These are phyloP conservation scores for Mortierella antarctica DNA, from an alignment of 192 early-diverging fungal genomes.

Conservation along the genomic window DNA sequence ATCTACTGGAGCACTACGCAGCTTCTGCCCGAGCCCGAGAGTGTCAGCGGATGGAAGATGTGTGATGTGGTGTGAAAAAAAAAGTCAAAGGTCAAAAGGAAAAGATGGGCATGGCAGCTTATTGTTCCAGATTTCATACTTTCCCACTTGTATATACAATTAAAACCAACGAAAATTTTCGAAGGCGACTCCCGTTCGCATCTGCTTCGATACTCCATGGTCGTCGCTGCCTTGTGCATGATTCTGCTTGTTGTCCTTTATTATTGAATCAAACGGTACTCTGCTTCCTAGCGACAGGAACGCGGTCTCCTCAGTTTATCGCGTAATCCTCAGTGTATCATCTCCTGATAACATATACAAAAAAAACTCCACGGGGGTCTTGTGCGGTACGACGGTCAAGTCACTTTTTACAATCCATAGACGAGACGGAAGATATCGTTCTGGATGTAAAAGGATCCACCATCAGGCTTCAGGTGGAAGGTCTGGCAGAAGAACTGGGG, in stretches of 20 bases:
- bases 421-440: slow-evolving; percentile 90
- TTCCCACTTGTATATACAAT: too few relatives aligned
- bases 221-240: too few relatives aligned
- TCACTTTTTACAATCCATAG: slow-evolving; percentile 56
- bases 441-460: slow-evolving; percentile 76
- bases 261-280: background rate
- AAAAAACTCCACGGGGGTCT: too few relatives aligned
- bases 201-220: too few relatives aligned
- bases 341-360: too few relatives aligned
- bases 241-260: background rate
- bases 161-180: too few relatives aligned
- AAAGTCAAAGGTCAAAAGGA: background rate
- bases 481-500: slow-evolving; percentile 87
- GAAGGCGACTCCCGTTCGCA: too few relatives aligned
- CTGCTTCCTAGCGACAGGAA: too few relatives aligned
- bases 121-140: too few relatives aligned
- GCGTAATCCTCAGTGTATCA: too few relatives aligned
- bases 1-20: slow-evolving; percentile 84
- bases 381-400: background rate
- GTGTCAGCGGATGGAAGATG: slow-evolving; percentile 44
- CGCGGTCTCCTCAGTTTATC: too few relatives aligned
- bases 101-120: too few relatives aligned
- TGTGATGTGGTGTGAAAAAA: slow-evolving; percentile 30
- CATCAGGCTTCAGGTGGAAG: slow-evolving; percentile 87
- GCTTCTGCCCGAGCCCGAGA: slow-evolving; percentile 62